A percentile compares a stretch with the other conserved stretches of the same genome.
Conservation (phyloP, 2,329 filamentous ascomycete species). For the Coniochaeta ligniaria region DNA sequence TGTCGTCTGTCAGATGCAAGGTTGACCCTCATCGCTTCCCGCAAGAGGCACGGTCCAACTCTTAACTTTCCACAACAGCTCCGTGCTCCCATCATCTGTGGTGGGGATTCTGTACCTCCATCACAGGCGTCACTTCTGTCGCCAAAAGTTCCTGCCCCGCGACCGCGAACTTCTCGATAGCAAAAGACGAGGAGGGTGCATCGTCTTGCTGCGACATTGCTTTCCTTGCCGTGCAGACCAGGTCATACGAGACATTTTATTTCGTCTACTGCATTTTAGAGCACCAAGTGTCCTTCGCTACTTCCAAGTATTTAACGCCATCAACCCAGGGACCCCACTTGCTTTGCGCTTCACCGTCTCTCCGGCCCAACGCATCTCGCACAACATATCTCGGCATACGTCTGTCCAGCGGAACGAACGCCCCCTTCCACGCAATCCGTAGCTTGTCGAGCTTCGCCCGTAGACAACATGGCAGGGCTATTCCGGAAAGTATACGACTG, state of each 20-base stretch:
- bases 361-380: constrained; percentile 4
- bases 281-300: constrained; percentile 21
- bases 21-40: background rate
- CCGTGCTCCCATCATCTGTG: constrained; percentile 10
- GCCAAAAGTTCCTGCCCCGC: background rate
- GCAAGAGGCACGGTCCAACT: constrained; percentile 25
- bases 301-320: constrained; percentile 27
- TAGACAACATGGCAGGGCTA: constrained; percentile 70
- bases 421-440: background rate
- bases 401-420: background rate
- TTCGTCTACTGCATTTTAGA: constrained; percentile 18
- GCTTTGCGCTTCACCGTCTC: constrained; percentile 18
- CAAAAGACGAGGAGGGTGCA: background rate
- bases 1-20: constrained; percentile 15
- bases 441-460: constrained; percentile 7
- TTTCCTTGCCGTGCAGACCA: background rate
- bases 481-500: constrained; percentile 97
- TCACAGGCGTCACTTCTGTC: constrained; percentile 7
- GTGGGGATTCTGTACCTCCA: constrained; percentile 12
- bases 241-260: constrained; percentile 36
- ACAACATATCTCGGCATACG: background rate
- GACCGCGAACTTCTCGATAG: constrained; percentile 7
- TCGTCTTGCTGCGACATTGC: background rate
- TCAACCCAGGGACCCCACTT: constrained; percentile 20
- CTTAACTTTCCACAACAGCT: constrained; percentile 16